These are phyloP conservation scores for Uronychia binucleata DNA, from an alignment of 73 alveolate genomes.

Conservation along the genomic window DNA sequence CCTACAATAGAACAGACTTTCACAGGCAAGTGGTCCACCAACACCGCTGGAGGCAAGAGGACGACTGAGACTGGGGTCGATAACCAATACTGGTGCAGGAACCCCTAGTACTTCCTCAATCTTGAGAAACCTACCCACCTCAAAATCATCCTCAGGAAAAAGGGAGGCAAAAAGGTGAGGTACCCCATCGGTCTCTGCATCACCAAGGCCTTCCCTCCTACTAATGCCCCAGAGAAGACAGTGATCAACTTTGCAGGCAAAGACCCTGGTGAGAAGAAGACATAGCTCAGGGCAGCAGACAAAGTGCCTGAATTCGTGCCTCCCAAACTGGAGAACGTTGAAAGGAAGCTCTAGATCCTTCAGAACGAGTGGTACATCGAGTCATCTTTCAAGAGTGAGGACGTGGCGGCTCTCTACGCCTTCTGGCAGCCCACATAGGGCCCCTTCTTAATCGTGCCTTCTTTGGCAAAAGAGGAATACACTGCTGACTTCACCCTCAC, in stretches of 20 bases:
- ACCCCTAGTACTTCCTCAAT: slow-evolving; percentile 86
- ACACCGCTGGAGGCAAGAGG: slow-evolving; percentile 89
- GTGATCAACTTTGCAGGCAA: slow-evolving; percentile 49
- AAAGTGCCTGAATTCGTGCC: slow-evolving; percentile 72
- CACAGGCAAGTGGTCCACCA: slow-evolving; percentile 81
- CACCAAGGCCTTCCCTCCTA: slow-evolving; percentile 65
- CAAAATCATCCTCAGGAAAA: slow-evolving; percentile 79
- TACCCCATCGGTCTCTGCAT: slow-evolving; percentile 50
- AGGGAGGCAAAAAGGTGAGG: slow-evolving; percentile 60
- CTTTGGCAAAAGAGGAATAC: slow-evolving; percentile 66
- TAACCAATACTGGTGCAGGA: slow-evolving; percentile 87
- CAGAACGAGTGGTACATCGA: slow-evolving; percentile 84
- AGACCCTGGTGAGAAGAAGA: slow-evolving; percentile 22
- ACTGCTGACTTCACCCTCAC: slow-evolving; percentile 79
- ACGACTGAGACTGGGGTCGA: slow-evolving; percentile 67
- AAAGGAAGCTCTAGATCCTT: slow-evolving; percentile 79
- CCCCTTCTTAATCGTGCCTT: slow-evolving; percentile 88
- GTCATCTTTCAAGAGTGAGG: slow-evolving; percentile 74
- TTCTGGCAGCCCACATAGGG: slow-evolving; percentile 86
- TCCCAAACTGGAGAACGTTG: slow-evolving; percentile 75
- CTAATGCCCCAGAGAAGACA: slow-evolving; percentile 58
- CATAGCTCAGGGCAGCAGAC: slow-evolving; percentile 30
- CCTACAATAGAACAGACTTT: slow-evolving; percentile 75
- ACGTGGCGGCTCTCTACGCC: slow-evolving; percentile 84
- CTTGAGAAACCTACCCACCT: slow-evolving; percentile 79